phyloP scores from a whole-genome alignment of 306 rosid species.

The Luffa aegyptiaca region DNA sequence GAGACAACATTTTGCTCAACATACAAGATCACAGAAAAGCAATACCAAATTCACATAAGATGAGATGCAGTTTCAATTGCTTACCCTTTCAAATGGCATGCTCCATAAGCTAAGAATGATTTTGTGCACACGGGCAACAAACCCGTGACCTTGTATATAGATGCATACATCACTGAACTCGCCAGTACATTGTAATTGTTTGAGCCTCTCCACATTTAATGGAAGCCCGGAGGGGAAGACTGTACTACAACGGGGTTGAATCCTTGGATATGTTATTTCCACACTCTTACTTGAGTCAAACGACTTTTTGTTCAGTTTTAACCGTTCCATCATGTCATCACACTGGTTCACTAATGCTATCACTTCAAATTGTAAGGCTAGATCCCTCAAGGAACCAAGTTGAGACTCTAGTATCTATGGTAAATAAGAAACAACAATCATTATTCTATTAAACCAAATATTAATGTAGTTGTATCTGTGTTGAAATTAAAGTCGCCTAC shows the following conservation, averaged over 20 bases:
- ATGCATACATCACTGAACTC: constrained; percentile 63
- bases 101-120: constrained; percentile 92
- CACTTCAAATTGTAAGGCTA: constrained; percentile 67
- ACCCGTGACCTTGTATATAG: constrained; percentile 50
- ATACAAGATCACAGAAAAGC: not conserved
- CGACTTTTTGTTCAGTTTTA: constrained; percentile 43
- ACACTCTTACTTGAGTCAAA: constrained; percentile 39
- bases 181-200: constrained; percentile 45
- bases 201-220: constrained; percentile 35
- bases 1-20: not conserved
- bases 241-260: constrained; percentile 39
- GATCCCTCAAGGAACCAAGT: constrained; percentile 57
- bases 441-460: constrained; percentile 4
- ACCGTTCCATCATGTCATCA: constrained; percentile 50
- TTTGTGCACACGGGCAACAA: constrained; percentile 54
- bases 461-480: not conserved
- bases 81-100: constrained; percentile 79
- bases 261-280: constrained; percentile 52
- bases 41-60: not conserved
- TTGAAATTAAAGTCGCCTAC: not conserved
- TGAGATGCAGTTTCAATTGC: constrained; percentile 7
- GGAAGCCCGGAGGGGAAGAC: constrained; percentile 65
- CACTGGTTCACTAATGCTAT: constrained; percentile 70
- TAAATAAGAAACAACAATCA: constrained; percentile 18
- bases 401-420: constrained; percentile 54